phyloP scores from a whole-genome alignment of 2,329 filamentous ascomycete species.

The Fusarium torreyae region DNA sequence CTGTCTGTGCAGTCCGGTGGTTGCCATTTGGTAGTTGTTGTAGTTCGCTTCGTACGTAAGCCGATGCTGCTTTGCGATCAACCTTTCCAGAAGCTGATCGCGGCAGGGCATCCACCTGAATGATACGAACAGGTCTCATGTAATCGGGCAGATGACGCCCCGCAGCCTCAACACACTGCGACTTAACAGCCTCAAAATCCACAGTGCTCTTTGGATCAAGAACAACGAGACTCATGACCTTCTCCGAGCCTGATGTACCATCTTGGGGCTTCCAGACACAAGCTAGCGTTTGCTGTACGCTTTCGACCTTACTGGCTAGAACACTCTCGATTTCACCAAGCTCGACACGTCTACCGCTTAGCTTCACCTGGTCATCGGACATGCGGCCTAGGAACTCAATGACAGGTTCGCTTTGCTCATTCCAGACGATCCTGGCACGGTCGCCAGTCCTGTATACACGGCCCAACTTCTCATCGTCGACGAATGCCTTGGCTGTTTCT shows the following conservation, averaged over 20 bases:
- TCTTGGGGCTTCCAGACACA: constrained; percentile 25
- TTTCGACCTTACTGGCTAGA: not conserved
- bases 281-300: not conserved
- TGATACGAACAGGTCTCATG: constrained; percentile 28
- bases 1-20: not conserved
- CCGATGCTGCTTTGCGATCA: constrained; percentile 13
- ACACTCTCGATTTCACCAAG: constrained; percentile 31
- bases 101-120: not conserved
- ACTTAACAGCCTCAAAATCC: not conserved
- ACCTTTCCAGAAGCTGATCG: constrained; percentile 25
- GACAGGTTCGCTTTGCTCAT: not conserved
- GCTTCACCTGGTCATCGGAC: constrained; percentile 33
- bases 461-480: constrained; percentile 1
- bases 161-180: not conserved
- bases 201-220: not conserved
- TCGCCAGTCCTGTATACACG: constrained; percentile 25
- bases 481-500: constrained; percentile 11
- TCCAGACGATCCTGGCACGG: constrained; percentile 19
- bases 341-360: constrained; percentile 33
- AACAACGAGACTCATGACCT: constrained; percentile 20
- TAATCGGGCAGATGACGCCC: constrained; percentile 15
- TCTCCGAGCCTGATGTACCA: constrained; percentile 11
- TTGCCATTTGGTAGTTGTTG: not conserved
- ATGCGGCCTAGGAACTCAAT: constrained; percentile 29
- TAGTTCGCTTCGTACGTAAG: not conserved